Conservation (phyloP, 139 green algal species). For the Astrephomene gubernaculifera region DNA sequence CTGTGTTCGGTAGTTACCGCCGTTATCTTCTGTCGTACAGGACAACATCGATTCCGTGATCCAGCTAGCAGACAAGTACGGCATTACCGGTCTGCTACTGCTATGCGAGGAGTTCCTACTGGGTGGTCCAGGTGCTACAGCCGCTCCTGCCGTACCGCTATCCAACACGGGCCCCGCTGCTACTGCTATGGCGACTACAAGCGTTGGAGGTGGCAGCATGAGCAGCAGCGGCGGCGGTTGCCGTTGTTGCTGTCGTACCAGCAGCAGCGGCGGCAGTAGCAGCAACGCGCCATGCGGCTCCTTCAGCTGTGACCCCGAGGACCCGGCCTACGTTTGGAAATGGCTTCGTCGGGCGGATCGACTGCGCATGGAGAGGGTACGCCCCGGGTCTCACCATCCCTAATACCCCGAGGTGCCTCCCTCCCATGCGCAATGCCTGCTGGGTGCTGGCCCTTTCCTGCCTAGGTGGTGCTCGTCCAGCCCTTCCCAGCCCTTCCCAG, state of each 20-base stretch:
- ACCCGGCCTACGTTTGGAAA: conserved; percentile 25
- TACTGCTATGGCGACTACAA: background rate
- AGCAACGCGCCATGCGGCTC: background rate
- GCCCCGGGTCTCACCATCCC: no score
- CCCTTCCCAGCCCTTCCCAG: no score
- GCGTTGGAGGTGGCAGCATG: background rate
- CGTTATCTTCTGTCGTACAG: background rate
- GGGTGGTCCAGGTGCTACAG: background rate
- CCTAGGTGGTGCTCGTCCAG: no score
- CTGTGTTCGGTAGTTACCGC: no score
- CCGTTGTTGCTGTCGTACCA: background rate
- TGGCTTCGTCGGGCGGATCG: conserved; percentile 9
- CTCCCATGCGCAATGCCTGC: no score
- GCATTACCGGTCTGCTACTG: conserved; percentile 28
- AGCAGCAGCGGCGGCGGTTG: background rate
- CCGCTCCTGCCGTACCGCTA: background rate
- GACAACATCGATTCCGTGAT: conserved; percentile 33
- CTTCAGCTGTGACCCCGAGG: background rate
- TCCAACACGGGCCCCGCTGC: background rate
- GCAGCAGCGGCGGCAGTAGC: background rate
- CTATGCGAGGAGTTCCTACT: conserved; percentile 39
- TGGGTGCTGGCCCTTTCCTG: no score
- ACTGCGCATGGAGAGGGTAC: conserved; percentile 38
- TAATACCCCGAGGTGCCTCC: no score
- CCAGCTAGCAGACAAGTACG: conserved; percentile 28